Evolutionary conservation across 2,329 filamentous ascomycete genomes (phyloP).

Genomic region (Talaromyces piceae): DNA sequence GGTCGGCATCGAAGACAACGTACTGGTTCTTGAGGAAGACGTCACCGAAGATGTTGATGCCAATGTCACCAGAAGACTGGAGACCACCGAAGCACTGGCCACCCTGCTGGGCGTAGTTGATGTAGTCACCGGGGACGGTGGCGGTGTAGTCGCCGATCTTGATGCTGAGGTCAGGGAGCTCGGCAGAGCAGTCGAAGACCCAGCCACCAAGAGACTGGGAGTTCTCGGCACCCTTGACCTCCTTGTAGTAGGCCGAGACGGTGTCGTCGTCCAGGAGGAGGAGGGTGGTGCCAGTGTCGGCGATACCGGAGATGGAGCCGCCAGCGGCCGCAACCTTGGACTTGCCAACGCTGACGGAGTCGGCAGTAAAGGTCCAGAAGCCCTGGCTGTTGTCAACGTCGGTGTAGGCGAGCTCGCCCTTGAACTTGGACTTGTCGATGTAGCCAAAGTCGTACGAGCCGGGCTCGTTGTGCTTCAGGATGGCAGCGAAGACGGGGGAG

Average conservation of each 20-base stretch:
- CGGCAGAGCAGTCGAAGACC: conserved; percentile 45
- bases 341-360: conserved; percentile 49
- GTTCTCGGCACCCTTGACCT: conserved; percentile 44
- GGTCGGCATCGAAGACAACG: conserved; percentile 59
- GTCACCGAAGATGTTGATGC: conserved; percentile 66
- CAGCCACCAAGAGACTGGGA: conserved; percentile 45
- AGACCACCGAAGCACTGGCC: conserved; percentile 65
- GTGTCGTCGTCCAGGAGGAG: conserved; percentile 50
- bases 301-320: conserved; percentile 48
- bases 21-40: conserved; percentile 72
- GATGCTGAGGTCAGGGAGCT: conserved; percentile 48
- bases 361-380: conserved; percentile 56
- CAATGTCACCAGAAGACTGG: conserved; percentile 54
- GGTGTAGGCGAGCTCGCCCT: conserved; percentile 5
- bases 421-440: conserved; percentile 11
- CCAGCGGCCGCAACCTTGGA: conserved; percentile 22
- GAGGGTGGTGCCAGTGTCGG: conserved; percentile 65
- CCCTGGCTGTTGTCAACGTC: conserved; percentile 46
- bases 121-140: conserved; percentile 46
- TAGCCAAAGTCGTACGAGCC: conserved; percentile 13
- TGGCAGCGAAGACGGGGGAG: conserved; percentile 11
- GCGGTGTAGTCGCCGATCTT: conserved; percentile 44
- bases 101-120: conserved; percentile 45
- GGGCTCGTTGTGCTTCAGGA: conserved; percentile 9
- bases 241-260: conserved; percentile 52